Evolutionary conservation across 768 basidiomycete genomes (phyloP).

Genomic region (Termitomyces bulborhizus): DNA sequence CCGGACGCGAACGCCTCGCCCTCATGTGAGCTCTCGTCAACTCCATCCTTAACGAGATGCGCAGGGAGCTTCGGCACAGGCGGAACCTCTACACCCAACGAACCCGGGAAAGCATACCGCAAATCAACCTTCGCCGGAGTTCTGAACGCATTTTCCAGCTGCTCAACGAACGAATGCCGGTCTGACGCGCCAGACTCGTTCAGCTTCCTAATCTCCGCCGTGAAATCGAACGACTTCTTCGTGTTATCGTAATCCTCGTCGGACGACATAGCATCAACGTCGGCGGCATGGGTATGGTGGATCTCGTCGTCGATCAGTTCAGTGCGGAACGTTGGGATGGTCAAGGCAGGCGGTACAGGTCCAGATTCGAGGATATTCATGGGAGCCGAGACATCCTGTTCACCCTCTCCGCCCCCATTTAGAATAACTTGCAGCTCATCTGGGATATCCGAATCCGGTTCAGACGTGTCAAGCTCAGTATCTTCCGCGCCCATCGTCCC

Average conservation of each 20-base stretch:
- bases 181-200: constrained; percentile 55
- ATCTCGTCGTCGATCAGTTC: constrained; percentile 7
- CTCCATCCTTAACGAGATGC: not conserved
- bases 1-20: constrained; percentile 9
- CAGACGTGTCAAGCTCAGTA: constrained; percentile 35
- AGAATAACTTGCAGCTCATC: constrained; percentile 67
- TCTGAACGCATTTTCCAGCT: constrained; percentile 74
- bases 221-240: constrained; percentile 81
- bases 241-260: constrained; percentile 57
- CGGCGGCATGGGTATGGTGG: constrained; percentile 28
- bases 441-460: constrained; percentile 78
- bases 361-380: not conserved
- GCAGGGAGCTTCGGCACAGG: constrained; percentile 48
- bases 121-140: constrained; percentile 69
- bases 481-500: constrained; percentile 54
- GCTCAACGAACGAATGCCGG: constrained; percentile 72
- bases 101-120: constrained; percentile 35
- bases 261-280: constrained; percentile 18
- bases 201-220: constrained; percentile 65
- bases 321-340: not conserved
- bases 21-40: constrained; percentile 8
- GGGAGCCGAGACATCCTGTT: constrained; percentile 24
- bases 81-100: constrained; percentile 33
- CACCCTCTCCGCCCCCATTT: constrained; percentile 18
- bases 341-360: not conserved